phyloP scores from a whole-genome alignment of 208 protist species.

The Herpetomonas samuelpessoai region DNA sequence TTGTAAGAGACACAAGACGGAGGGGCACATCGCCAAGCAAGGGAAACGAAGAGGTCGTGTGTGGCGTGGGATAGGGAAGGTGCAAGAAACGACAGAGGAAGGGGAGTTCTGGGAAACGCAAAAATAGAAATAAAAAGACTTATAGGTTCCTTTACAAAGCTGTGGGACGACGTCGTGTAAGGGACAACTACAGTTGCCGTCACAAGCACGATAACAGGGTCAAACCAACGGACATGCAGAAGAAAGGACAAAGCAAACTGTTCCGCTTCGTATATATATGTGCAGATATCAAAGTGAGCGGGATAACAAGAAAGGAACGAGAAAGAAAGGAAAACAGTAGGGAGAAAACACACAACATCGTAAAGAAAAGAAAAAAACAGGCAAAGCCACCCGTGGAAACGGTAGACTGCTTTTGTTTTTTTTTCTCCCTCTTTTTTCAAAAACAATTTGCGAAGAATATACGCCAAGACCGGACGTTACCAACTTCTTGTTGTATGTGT shows the following conservation, averaged over 20 bases:
- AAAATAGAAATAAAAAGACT: slow-evolving; percentile 2
- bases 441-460: slow-evolving; percentile 2
- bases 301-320: slow-evolving; percentile 1
- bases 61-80: too few species aligned
- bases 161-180: too few species aligned
- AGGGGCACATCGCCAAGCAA: too few species aligned
- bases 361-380: slow-evolving; percentile 1
- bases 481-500: too few species aligned
- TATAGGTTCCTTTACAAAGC: not conserved
- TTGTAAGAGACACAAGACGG: too few species aligned
- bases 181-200: too few species aligned
- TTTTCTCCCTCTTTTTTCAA: slow-evolving; percentile 5
- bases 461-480: slow-evolving; percentile 5
- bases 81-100: too few species aligned
- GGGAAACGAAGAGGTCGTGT: too few species aligned
- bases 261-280: slow-evolving; percentile 2
- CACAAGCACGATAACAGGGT: too few species aligned
- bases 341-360: slow-evolving; percentile 3
- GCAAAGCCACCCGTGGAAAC: slow-evolving; percentile 1
- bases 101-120: too few species aligned
- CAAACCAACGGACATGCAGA: too few species aligned
- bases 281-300: not conserved
- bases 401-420: slow-evolving; percentile 10
- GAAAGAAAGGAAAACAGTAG: slow-evolving; percentile 9
- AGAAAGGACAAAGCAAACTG: not conserved